phyloP scores from a whole-genome alignment of 2,329 filamentous ascomycete genomes.

The Tolypocladium amazonense region DNA sequence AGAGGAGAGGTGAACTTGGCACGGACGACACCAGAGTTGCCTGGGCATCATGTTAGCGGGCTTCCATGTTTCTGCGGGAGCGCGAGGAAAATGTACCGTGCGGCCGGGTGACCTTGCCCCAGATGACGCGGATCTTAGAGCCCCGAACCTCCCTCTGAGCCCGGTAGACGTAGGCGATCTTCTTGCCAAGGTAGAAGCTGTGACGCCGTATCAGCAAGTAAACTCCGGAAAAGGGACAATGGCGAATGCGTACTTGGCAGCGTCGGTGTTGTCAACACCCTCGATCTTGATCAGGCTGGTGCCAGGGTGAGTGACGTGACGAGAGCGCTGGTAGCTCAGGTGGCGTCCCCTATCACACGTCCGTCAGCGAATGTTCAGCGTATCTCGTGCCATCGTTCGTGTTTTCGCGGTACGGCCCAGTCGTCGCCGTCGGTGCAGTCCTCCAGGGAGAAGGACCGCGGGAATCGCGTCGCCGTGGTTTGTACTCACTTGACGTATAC shows the following conservation, averaged over 20 bases:
- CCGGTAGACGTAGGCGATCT: slow-evolving; percentile 97
- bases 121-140: slow-evolving; percentile 98
- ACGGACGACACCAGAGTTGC: slow-evolving; percentile 96
- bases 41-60: slow-evolving; percentile 29
- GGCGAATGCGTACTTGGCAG: slow-evolving; percentile 60
- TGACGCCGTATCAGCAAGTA: slow-evolving; percentile 14
- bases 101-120: slow-evolving; percentile 94
- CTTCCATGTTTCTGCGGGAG: neutral
- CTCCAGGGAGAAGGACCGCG: neutral
- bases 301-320: slow-evolving; percentile 82
- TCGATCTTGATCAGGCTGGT: slow-evolving; percentile 97
- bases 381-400: slow-evolving; percentile 1
- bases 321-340: slow-evolving; percentile 94
- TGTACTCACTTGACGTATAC: slow-evolving; percentile 82
- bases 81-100: slow-evolving; percentile 55
- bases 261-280: slow-evolving; percentile 84
- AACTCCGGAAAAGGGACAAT: no score
- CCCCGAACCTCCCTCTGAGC: slow-evolving; percentile 89
- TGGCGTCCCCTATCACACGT: slow-evolving; percentile 69
- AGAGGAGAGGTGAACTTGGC: slow-evolving; percentile 96
- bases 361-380: slow-evolving; percentile 17
- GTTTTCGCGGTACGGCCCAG: neutral
- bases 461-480: neutral
- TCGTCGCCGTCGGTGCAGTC: neutral
- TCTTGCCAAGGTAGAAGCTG: slow-evolving; percentile 97